Evolutionary conservation across 2,329 filamentous ascomycete species (phyloP), one percentile per base, ranked within the genome.

Genomic region (Ophiognomonia clavigignenti-juglandacearum): DNA sequence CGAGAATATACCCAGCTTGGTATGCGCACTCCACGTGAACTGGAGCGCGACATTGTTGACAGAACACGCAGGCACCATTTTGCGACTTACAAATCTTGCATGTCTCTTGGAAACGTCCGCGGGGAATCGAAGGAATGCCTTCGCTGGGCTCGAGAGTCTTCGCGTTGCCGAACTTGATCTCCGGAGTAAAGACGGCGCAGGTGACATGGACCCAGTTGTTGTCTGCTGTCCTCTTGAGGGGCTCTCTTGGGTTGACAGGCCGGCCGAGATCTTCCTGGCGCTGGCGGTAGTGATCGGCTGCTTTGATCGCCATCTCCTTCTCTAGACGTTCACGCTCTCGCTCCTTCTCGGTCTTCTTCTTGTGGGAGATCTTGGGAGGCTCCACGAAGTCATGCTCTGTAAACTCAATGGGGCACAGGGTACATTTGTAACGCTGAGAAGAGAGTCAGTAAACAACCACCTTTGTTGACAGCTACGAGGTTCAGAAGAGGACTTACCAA

Each of bases 131-230:
- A 4, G 87, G 86, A 54, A 98, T 89, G 18, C 92, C 92, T 68
- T 98, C 93, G 2, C 88, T 90, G 26, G 90, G 85, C 56, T 90
- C 86, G 27, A 98, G 71, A 16, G 86, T 82, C 59, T 84, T 83
- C 16, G 90, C 86, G 57, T 88, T 88, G 53, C 87, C 91, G 64
- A 96, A 98, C 60, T 91, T 93, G 58, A 96, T 85, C 65, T 98
- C 93, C 0, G 89, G 83, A 10, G 86, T 91, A 83, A 88, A 97
- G 16, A 96, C 74, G 1, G 93, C 91, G 61, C 93, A 98, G 31
- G 86, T 85, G 23, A 97, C 89, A 63, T 98, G 93, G 14, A 96
- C 88, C 93, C 93, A 98, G 61, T 97, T 97, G 68, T 97, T 97
- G 62, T 95, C 90, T 4, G 86, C 88, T 0, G 93, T 98, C 40